These are phyloP conservation scores for Hypoxylon sp. DNA, from an alignment of 2,329 filamentous ascomycete species.

Conservation along the genomic window DNA sequence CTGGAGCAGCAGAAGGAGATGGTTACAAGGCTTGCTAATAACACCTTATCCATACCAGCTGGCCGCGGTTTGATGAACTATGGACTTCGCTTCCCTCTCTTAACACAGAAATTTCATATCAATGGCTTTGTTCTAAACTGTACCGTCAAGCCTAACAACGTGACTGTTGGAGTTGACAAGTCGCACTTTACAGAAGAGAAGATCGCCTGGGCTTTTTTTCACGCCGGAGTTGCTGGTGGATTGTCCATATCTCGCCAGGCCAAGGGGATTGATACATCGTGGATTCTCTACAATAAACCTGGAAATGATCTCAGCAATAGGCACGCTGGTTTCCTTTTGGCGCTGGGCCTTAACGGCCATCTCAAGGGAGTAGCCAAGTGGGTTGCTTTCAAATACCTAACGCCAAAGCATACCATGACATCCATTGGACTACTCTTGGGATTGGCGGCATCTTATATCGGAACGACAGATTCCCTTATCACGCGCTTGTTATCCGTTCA, in stretches of 20 bases:
- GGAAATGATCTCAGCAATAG: conserved; percentile 87
- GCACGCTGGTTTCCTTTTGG: conserved; percentile 94
- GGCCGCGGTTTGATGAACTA: conserved; percentile 91
- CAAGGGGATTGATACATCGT: conserved; percentile 95
- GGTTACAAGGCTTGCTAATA: conserved; percentile 84
- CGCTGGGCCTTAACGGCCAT: conserved; percentile 92
- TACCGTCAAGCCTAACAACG: conserved; percentile 90
- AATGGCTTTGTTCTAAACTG: conserved; percentile 93
- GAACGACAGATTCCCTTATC: conserved; percentile 96
- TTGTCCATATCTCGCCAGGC: conserved; percentile 90
- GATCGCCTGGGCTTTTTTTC: conserved; percentile 98
- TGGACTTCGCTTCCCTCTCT: conserved; percentile 84
- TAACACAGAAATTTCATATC: conserved; percentile 92
- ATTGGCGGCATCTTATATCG: conserved; percentile 91
- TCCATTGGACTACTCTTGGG: conserved; percentile 95
- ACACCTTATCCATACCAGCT: conserved; percentile 88
- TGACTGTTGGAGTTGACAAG: conserved; percentile 93
- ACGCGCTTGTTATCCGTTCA: conserved; percentile 94
- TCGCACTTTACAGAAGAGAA: conserved; percentile 91
- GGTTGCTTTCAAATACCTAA: conserved; percentile 99
- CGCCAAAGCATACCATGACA: conserved; percentile 98
- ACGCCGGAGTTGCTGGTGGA: conserved; percentile 93
- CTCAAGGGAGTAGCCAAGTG: conserved; percentile 95
- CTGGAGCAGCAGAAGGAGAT: conserved; percentile 93
- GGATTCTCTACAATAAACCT: conserved; percentile 99